Percentiles rank a stretch among this genome's conserved stretches.
phyloP scores from a whole-genome alignment of 345 rosid species.

The Rubroshorea leprosula region DNA sequence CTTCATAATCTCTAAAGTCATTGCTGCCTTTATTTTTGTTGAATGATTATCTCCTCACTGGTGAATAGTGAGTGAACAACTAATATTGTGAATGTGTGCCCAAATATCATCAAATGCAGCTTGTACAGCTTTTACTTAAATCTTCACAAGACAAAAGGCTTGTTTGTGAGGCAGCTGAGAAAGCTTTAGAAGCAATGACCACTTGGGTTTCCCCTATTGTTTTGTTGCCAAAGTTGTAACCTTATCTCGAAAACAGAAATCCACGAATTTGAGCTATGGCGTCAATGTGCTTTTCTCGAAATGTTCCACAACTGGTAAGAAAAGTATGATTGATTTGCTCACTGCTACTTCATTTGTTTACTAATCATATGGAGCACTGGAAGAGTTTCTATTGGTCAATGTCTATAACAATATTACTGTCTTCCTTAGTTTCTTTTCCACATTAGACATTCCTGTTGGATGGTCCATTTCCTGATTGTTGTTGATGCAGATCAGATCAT shows the following conservation, averaged over 20 bases:
- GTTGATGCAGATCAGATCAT: no score
- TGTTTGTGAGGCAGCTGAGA: conserved; percentile 98
- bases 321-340: conserved; percentile 4
- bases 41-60: not conserved
- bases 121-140: conserved; percentile 87
- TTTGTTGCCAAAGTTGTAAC: conserved; percentile 72
- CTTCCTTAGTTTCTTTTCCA: no score
- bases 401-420: no score
- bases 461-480: no score
- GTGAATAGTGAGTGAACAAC: conserved; percentile 2
- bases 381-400: no score
- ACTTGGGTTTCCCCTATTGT: conserved; percentile 55
- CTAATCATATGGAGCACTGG: no score
- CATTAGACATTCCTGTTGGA: no score
- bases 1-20: not conserved
- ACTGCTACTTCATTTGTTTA: not conserved
- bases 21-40: conserved; percentile 3
- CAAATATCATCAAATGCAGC: conserved; percentile 40
- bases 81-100: conserved; percentile 4
- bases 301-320: conserved; percentile 81
- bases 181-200: conserved; percentile 74
- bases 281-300: conserved; percentile 70
- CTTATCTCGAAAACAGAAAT: conserved; percentile 72
- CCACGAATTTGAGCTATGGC: conserved; percentile 94
- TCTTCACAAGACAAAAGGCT: conserved; percentile 93